Base-by-base conservation (phyloP, 225 moss, liverwort and hornwort genomes). In the Straminergon stramineum region DNA sequence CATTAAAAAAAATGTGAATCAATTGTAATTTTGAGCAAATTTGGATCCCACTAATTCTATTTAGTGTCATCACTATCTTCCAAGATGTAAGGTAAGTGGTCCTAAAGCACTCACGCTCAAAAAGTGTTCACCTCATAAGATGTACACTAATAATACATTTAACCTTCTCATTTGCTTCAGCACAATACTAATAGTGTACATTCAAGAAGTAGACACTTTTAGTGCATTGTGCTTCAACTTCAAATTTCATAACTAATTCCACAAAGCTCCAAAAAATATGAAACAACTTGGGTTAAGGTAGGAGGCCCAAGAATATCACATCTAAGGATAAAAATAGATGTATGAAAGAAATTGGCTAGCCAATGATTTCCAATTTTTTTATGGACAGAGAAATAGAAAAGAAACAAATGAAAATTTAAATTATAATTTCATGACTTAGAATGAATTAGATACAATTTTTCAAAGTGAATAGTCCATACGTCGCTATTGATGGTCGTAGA, bases 41-140 rank as follows among this genome's bases (percentile, higher is more conserved):
- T 74, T 43, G 34, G 2, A 0, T 6, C 13, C 6, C 13, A 48
- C 2, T 75, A 1, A 35, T 17, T 6, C 13, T 30, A 9, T 21
- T 55, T 19, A 52, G 11, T 65, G 11, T 5, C 14, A 52, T 65
- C n/a, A 30, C 53, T 65, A 77, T 48, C 23, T 64, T 48, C 24
- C 8, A 86, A 57, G 13, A 15, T 13, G 17, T 18, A 12, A 18
- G 10, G 7, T 31, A 75, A 1, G 5, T 11, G 7, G 12, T 20
- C 12, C 7, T 20, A 12, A 32, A 11, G 32, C 2, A 1, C 11
- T 31, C 0, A 1, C 0, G 7, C 7, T 31, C 31, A 31, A 51
- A 48, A 31, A 51, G 7, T 7, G 9, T 74, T 17, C 15, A 70
- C 70, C 14, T 13, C 2, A 4, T 23, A 0, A 19, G 23, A 23